Conservation (phyloP, 2,329 filamentous ascomycete species). For the Diaporthe destruens region DNA sequence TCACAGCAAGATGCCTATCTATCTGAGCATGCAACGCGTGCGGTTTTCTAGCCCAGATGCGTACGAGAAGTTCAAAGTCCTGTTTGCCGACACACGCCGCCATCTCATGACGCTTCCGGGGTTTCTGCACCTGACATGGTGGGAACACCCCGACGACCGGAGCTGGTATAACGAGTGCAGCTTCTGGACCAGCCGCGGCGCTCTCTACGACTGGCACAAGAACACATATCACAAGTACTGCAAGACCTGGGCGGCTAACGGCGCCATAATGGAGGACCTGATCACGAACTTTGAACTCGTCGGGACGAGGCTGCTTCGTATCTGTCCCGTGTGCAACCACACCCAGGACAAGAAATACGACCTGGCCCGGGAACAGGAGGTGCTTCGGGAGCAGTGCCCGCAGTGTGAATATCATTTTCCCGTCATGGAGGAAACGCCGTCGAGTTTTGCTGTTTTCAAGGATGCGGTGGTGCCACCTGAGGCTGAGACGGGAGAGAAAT, state of each 20-base stretch:
- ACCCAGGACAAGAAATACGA: constrained; percentile 36
- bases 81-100: constrained; percentile 28
- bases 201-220: constrained; percentile 37
- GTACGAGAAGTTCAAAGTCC: constrained; percentile 37
- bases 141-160: constrained; percentile 33
- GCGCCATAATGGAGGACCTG: constrained; percentile 34
- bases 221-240: constrained; percentile 38
- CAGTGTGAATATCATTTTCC: constrained; percentile 34
- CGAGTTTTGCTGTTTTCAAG: constrained; percentile 17
- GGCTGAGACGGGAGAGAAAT: neutral
- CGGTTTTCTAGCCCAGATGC: constrained; percentile 28
- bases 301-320: constrained; percentile 21
- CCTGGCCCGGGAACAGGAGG: constrained; percentile 28
- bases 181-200: constrained; percentile 35
- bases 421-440: neutral
- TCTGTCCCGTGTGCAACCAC: constrained; percentile 33
- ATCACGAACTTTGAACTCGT: constrained; percentile 35
- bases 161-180: constrained; percentile 37
- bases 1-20: neutral
- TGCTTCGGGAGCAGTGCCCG: constrained; percentile 30
- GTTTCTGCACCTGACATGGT: constrained; percentile 36
- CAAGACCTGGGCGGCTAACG: constrained; percentile 31
- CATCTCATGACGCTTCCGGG: constrained; percentile 37
- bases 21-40: constrained; percentile 17
- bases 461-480: neutral